A percentile compares a stretch with the other conserved stretches of the same genome.
Evolutionary conservation across 106 monocot species (phyloP).

Genomic region (Apostasia shenzhenica): DNA sequence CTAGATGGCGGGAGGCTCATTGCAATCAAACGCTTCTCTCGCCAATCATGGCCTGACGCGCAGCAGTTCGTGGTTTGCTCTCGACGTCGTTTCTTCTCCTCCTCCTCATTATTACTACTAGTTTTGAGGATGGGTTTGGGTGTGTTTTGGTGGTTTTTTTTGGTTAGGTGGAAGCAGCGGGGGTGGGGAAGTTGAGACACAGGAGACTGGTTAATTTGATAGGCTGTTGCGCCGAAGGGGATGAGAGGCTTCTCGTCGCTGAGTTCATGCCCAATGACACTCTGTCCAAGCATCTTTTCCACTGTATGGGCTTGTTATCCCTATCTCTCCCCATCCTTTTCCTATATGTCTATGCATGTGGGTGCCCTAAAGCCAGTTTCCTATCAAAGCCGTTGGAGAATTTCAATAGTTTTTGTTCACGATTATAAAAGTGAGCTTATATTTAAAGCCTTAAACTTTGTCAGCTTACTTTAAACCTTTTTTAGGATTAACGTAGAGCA

Average conservation of each 20-base stretch:
- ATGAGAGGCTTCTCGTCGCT: conserved; percentile 86
- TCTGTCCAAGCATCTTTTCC: conserved; percentile 95
- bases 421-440: too few relatives aligned
- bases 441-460: too few relatives aligned
- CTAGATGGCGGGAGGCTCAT: conserved; percentile 65
- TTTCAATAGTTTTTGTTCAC: too few relatives aligned
- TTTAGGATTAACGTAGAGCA: too few relatives aligned
- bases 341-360: background rate
- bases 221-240: conserved; percentile 93
- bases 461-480: too few relatives aligned
- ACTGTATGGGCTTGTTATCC: conserved; percentile 50
- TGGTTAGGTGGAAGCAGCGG: conserved; percentile 60
- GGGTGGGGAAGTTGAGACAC: conserved; percentile 90
- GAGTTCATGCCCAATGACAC: conserved; percentile 99
- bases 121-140: background rate
- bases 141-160: background rate
- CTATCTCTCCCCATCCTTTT: background rate
- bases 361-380: too few relatives aligned
- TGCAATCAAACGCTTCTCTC: conserved; percentile 90
- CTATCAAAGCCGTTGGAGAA: too few relatives aligned
- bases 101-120: background rate
- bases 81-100: conserved; percentile 2
- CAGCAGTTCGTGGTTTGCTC: conserved; percentile 80
- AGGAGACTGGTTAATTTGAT: conserved; percentile 86
- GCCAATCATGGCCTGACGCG: conserved; percentile 94